Conservation (phyloP, 164 flowering plant genomes). For the Tetracentron sinense region DNA sequence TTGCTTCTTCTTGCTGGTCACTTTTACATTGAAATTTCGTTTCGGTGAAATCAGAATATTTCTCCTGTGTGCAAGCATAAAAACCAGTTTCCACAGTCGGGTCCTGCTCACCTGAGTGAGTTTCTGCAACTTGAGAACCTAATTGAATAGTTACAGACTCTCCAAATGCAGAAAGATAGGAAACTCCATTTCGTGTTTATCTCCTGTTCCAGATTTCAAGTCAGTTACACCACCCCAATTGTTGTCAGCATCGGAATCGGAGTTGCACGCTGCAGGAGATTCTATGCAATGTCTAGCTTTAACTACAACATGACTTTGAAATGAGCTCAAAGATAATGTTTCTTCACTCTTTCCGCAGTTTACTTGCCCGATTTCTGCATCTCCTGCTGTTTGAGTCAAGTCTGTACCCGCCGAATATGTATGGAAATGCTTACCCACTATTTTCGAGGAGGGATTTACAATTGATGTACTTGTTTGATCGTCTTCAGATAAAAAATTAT, state of each 20-base stretch:
- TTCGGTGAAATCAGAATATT: constrained; percentile 4
- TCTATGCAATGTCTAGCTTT: constrained; percentile 11
- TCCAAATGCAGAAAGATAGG: constrained; percentile 7
- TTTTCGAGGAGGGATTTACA: neutral
- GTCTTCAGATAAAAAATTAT: constrained; percentile 1
- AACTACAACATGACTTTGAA: constrained; percentile 12
- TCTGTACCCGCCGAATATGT: neutral
- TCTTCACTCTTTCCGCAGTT: constrained; percentile 26
- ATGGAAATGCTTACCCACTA: neutral
- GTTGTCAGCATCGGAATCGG: constrained; percentile 13
- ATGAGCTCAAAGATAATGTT: constrained; percentile 15
- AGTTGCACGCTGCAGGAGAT: constrained; percentile 20
- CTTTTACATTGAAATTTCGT: neutral
- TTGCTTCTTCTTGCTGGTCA: constrained; percentile 16
- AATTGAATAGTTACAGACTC: constrained; percentile 9
- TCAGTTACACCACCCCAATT: constrained; percentile 17
- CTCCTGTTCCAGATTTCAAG: constrained; percentile 10
- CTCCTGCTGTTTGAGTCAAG: constrained; percentile 7
- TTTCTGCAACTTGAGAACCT: constrained; percentile 20
- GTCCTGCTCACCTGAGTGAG: constrained; percentile 11
- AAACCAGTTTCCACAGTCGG: neutral
- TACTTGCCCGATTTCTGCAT: constrained; percentile 7
- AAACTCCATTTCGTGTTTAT: constrained; percentile 6
- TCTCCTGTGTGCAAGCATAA: neutral
- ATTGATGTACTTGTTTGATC: neutral